Evolutionary conservation across 208 protist genomes (phyloP).

Genomic region (Wallacemonas sp.): DNA sequence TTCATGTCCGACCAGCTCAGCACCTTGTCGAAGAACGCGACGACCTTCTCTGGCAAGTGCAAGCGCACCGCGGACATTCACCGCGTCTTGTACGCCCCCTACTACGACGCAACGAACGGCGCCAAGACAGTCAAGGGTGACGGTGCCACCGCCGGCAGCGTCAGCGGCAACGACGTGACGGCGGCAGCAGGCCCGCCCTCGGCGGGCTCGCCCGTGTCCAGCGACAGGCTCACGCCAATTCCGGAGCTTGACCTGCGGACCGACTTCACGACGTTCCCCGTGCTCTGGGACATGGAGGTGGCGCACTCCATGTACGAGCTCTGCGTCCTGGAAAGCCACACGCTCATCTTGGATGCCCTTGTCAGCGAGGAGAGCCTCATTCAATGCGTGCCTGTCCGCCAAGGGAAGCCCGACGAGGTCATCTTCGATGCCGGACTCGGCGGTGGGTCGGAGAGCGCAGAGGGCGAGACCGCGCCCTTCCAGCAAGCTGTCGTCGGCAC

Average conservation of each 20-base stretch:
- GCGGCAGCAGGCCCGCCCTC: too few relatives aligned
- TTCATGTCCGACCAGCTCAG: background rate
- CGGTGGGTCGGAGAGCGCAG: background rate
- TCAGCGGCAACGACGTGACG: background rate
- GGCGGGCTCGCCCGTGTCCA: too few relatives aligned
- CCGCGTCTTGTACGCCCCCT: constrained; percentile 17
- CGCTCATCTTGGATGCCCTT: constrained; percentile 42
- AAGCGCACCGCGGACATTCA: background rate
- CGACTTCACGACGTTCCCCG: constrained; percentile 58
- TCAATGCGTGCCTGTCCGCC: background rate
- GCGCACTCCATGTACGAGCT: constrained; percentile 48
- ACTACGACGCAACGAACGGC: constrained; percentile 16
- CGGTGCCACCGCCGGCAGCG: background rate
- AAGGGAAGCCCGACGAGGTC: background rate
- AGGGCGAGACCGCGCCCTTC: background rate
- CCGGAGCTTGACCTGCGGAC: constrained; percentile 30
- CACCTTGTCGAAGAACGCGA: background rate
- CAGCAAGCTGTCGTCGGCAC: constrained; percentile 17
- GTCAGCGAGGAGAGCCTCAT: constrained; percentile 25
- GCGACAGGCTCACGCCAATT: background rate
- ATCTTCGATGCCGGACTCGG: background rate
- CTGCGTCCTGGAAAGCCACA: constrained; percentile 37
- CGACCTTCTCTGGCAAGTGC: background rate
- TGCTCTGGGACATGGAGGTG: constrained; percentile 45
- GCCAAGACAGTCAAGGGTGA: too few relatives aligned